Base-by-base conservation (phyloP, 768 basidiomycete species). In the Mrakia gelida region DNA sequence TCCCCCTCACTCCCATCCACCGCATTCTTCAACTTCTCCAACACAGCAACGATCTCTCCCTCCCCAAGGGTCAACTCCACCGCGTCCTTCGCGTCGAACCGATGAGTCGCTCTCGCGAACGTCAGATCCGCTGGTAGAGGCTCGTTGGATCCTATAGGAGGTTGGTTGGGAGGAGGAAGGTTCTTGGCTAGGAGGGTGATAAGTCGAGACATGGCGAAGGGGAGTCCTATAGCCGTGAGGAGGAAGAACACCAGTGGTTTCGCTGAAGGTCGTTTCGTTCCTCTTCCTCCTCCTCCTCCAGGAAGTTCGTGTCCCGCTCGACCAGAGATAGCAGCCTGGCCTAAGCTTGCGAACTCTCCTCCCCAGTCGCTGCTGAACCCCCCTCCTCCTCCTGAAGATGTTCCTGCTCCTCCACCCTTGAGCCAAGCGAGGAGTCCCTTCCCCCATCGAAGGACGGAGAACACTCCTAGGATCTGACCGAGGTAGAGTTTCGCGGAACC, bases 171-270 rank as follows among this genome's bases (percentile, higher is more conserved):
- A 26, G 76, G 70, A 13, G 88, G 89, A 30, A 92, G 90, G 79
- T 88, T 43, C 6, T 49, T 89, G 72, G 89, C 88, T 65, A 97
- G 88, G 26, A 93, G 85, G 77, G 88, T 89, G 82, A 98, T 90
- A 80, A 99, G 90, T 81, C 91, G 91, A 75, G 92, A 89, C 94
- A 99, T 97, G 74, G 91, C 90, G 81, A 92, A 98, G 0, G 96
- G 97, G 70, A 99, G 85, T 75, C 97, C 97, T 82, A 98, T 88
- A 76, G 97, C 90, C 38, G 95, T 94, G 77, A 98, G 89, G 81
- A 99, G 88, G 88, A 99, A 98, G 80, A 98, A 86, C 83, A 98
- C 86, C 67, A 98, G 87, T 0, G 97, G 97, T 83, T 97, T 98
- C 84, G 90, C 92, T 85, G 89, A 91, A 8, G 92, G 88, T 79